phyloP scores from a whole-genome alignment of 345 rosid species.

The Syzygium aromaticum region DNA sequence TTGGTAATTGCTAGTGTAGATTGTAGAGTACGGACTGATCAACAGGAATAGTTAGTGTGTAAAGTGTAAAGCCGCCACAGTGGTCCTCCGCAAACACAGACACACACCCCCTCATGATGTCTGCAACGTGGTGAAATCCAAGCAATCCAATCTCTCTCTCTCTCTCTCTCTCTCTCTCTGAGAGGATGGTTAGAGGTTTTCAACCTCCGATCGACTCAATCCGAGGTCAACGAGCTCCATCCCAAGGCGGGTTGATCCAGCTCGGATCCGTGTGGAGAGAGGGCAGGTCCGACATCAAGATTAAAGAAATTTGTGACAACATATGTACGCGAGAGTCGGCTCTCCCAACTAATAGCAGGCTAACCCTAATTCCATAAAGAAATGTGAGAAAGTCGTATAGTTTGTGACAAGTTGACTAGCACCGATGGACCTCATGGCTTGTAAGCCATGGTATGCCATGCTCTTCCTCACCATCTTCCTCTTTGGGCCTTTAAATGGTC shows the following conservation, averaged over 20 bases:
- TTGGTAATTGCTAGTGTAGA: background rate
- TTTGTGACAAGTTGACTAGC: background rate
- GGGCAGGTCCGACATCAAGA: background rate
- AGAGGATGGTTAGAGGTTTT: background rate
- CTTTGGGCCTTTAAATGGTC: background rate
- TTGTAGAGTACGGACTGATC: background rate
- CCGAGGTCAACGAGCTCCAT: background rate
- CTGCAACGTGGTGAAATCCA: conserved; percentile 64
- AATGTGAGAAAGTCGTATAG: background rate
- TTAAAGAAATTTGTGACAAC: background rate
- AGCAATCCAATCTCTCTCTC: conserved; percentile 29
- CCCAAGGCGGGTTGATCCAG: background rate
- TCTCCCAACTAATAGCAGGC: background rate
- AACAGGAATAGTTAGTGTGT: background rate
- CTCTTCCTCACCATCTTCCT: background rate
- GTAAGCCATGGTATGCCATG: background rate
- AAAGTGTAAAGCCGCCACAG: background rate
- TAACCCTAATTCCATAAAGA: background rate
- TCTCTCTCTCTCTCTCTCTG: background rate
- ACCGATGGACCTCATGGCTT: background rate
- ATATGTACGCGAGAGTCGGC: background rate
- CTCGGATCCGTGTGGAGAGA: background rate
- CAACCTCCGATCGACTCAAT: background rate
- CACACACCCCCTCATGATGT: background rate
- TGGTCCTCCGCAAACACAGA: background rate